phyloP scores from a whole-genome alignment of 176 grass and related monocot genomes.

The Saccharum spontaneum region DNA sequence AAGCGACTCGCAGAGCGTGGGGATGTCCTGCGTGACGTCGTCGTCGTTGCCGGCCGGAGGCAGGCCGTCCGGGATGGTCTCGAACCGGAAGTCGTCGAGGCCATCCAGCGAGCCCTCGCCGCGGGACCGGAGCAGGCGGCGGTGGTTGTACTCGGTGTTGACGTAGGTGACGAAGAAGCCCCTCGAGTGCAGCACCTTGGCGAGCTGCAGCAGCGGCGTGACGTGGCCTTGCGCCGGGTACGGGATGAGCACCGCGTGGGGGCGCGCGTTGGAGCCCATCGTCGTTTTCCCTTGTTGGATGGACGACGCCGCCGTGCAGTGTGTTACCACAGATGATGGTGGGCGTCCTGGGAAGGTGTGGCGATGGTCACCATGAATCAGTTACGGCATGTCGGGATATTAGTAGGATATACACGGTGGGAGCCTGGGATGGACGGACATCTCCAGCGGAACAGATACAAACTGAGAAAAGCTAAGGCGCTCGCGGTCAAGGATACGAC shows the following conservation, averaged over 20 bases:
- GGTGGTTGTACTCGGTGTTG: constrained; percentile 78
- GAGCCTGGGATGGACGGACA: neutral
- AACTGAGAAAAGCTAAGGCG: neutral
- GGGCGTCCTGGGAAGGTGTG: neutral
- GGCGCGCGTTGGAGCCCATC: neutral
- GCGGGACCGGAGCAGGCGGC: constrained; percentile 48
- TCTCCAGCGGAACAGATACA: no score
- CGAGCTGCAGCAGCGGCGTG: constrained; percentile 62
- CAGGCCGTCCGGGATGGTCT: constrained; percentile 68
- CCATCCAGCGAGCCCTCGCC: constrained; percentile 37
- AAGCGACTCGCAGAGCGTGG: constrained; percentile 47
- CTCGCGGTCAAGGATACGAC: neutral
- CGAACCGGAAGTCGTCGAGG: constrained; percentile 52
- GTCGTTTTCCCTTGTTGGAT: neutral
- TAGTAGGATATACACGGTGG: neutral
- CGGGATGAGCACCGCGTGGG: constrained; percentile 65
- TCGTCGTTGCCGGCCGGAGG: constrained; percentile 36
- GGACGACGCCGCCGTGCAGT: no score
- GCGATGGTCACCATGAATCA: neutral
- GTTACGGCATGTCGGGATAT: neutral
- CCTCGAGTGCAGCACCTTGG: constrained; percentile 67
- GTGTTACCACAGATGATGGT: neutral
- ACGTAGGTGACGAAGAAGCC: constrained; percentile 75
- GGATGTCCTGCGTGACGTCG: constrained; percentile 77
- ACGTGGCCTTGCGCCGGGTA: constrained; percentile 69